These are phyloP conservation scores for Cladophialophora bantiana DNA, from an alignment of 2,329 filamentous ascomycete species.

Conservation along the genomic window DNA sequence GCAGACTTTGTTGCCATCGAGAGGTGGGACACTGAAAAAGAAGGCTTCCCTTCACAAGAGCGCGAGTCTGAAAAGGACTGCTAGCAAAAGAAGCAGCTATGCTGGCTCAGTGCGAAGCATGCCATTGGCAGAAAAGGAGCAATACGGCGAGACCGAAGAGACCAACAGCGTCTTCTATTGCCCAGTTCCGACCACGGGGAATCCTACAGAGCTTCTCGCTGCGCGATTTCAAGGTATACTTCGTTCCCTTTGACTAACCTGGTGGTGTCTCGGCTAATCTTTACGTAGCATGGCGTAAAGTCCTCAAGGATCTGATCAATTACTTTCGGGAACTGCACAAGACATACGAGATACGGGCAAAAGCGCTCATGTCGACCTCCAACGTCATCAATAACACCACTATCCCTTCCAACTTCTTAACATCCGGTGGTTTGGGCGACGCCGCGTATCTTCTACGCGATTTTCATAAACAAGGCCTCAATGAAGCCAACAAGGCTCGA, in stretches of 20 bases:
- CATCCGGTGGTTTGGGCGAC: conserved; percentile 84
- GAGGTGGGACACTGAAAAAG: conserved; percentile 85
- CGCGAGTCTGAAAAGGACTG: conserved; percentile 77
- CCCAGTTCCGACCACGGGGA: conserved; percentile 85
- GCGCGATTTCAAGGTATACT: conserved; percentile 83
- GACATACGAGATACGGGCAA: conserved; percentile 85
- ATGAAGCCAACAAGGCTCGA: conserved; percentile 84
- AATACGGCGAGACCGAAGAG: conserved; percentile 69
- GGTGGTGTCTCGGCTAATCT: conserved; percentile 5
- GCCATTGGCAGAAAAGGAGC: conserved; percentile 69
- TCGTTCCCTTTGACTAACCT: not conserved
- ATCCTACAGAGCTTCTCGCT: conserved; percentile 85
- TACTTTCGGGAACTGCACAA: conserved; percentile 93
- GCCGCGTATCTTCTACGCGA: conserved; percentile 79
- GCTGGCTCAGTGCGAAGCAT: conserved; percentile 88
- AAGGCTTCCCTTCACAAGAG: conserved; percentile 78
- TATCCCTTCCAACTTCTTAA: conserved; percentile 76
- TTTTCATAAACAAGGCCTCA: conserved; percentile 80
- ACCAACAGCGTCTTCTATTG: conserved; percentile 85
- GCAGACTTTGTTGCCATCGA: conserved; percentile 50
- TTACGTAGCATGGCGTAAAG: conserved; percentile 82
- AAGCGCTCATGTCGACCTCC: conserved; percentile 80
- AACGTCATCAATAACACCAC: conserved; percentile 83
- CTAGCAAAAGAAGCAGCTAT: conserved; percentile 80
- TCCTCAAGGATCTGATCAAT: conserved; percentile 90